These are phyloP conservation scores for Epithemia pelagica DNA, from an alignment of 108 stramenopile species.

Conservation along the genomic window DNA sequence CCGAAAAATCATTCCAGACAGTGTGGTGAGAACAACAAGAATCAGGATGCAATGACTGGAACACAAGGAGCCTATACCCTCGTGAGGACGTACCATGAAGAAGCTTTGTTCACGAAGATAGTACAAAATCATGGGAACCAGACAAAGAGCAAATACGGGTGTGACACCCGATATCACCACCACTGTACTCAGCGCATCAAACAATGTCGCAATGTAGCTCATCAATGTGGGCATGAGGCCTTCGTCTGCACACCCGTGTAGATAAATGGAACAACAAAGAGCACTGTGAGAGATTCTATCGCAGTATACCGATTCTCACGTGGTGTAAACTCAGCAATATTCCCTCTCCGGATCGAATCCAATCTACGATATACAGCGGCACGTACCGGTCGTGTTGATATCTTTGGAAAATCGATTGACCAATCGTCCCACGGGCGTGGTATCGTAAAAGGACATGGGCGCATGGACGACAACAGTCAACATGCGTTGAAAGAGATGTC, in stretches of 20 bases:
- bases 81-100: slow-evolving; percentile 60
- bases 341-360: too few relatives aligned
- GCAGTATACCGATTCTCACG: too few relatives aligned
- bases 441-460: slow-evolving; percentile 83
- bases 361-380: too few relatives aligned
- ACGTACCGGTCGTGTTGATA: neutral
- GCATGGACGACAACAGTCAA: slow-evolving; percentile 61
- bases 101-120: slow-evolving; percentile 69
- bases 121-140: slow-evolving; percentile 61
- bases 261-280: neutral
- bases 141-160: slow-evolving; percentile 37
- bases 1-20: neutral
- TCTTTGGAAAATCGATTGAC: slow-evolving; percentile 60
- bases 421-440: slow-evolving; percentile 50
- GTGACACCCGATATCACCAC: slow-evolving; percentile 68
- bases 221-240: slow-evolving; percentile 59
- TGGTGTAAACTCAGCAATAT: too few relatives aligned
- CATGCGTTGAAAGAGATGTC: slow-evolving; percentile 40
- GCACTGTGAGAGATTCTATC: neutral
- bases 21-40: too few relatives aligned
- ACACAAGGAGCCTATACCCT: neutral
- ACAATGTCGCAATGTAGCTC: slow-evolving; percentile 64
- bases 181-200: slow-evolving; percentile 62
- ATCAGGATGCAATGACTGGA: neutral
- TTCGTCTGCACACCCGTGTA: slow-evolving; percentile 77